These are phyloP conservation scores for Boletus semigastroideus DNA, from an alignment of 1,284 basidiomycete genomes.

Conservation along the genomic window DNA sequence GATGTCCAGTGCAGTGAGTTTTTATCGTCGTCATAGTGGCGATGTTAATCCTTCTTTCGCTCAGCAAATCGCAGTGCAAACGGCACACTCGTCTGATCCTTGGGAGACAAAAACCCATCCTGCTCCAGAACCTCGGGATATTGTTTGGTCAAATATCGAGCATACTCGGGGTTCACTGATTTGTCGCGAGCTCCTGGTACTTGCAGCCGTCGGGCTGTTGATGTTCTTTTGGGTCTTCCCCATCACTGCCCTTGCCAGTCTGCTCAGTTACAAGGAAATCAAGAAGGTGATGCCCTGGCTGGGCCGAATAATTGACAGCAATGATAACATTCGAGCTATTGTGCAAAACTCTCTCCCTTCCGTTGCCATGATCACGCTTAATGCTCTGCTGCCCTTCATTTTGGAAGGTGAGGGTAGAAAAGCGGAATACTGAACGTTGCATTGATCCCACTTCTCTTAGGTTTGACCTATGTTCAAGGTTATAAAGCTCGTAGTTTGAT, in stretches of 20 bases:
- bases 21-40: neutral
- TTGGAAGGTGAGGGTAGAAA: constrained; percentile 68
- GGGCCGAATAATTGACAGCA: constrained; percentile 72
- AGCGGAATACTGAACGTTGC: neutral
- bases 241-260: constrained; percentile 78
- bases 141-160: constrained; percentile 90
- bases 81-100: constrained; percentile 74
- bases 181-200: constrained; percentile 68
- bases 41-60: neutral
- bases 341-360: constrained; percentile 93
- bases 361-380: constrained; percentile 86
- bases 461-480: constrained; percentile 86
- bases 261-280: constrained; percentile 91
- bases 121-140: constrained; percentile 94
- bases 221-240: constrained; percentile 89
- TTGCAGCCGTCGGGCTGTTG: constrained; percentile 65
- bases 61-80: constrained; percentile 89
- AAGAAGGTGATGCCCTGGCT: constrained; percentile 88
- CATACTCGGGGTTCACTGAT: constrained; percentile 57
- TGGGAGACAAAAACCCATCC: constrained; percentile 66
- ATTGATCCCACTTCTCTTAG: constrained; percentile 39
- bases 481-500: constrained; percentile 88
- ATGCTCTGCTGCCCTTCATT: constrained; percentile 86
- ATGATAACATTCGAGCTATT: constrained; percentile 78
- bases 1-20: constrained; percentile 82